Evolutionary conservation across 257 asterid species (phyloP).

Genomic region (Misopates orontium): DNA sequence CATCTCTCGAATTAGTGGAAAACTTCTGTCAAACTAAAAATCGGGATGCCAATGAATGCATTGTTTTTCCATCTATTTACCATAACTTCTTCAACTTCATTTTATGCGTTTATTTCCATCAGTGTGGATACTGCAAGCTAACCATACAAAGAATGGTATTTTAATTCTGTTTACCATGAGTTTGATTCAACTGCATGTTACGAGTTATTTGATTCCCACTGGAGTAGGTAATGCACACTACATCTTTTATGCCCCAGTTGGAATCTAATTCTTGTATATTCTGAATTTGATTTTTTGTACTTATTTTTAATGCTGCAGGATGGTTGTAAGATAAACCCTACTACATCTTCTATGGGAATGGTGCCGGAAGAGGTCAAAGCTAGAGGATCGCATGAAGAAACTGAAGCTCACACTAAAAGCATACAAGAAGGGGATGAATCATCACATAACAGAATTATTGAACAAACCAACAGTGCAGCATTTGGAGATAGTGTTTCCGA

Average conservation of each 20-base stretch:
- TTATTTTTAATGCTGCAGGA: constrained; percentile 46
- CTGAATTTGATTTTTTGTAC: constrained; percentile 7
- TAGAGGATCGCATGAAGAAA: constrained; percentile 40
- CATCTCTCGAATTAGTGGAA: background rate
- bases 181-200: too few relatives aligned
- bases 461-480: constrained; percentile 42
- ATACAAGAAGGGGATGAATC: constrained; percentile 81
- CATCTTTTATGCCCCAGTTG: too few relatives aligned
- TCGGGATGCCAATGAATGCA: background rate
- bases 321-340: constrained; percentile 32
- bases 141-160: constrained; percentile 16
- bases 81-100: constrained; percentile 8
- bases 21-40: background rate
- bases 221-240: too few relatives aligned
- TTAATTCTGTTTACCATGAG: background rate
- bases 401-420: constrained; percentile 36
- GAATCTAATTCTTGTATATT: background rate
- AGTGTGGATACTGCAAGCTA: constrained; percentile 11
- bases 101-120: constrained; percentile 16
- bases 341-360: constrained; percentile 36
- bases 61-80: constrained; percentile 5
- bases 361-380: constrained; percentile 36
- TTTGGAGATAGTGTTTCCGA: constrained; percentile 31
- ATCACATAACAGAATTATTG: constrained; percentile 60
- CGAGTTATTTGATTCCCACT: too few relatives aligned